phyloP scores from a whole-genome alignment of 2,329 filamentous ascomycete genomes.

The Karstenula rhodostoma region DNA sequence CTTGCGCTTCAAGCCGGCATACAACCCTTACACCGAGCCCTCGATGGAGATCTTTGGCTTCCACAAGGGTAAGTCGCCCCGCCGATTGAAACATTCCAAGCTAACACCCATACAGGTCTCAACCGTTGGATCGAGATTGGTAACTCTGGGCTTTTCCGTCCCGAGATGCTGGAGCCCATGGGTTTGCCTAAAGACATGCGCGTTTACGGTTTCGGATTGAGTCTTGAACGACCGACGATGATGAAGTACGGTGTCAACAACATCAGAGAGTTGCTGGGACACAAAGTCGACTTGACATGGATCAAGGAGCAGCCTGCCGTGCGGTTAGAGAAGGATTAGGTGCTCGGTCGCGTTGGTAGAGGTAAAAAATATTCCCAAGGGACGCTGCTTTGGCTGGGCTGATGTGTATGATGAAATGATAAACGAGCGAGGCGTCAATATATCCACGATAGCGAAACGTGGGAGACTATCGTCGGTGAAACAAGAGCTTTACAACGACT shows the following conservation, averaged over 20 bases:
- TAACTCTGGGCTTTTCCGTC: constrained; percentile 98
- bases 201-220: constrained; percentile 93
- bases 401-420: constrained; percentile 15
- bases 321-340: constrained; percentile 80
- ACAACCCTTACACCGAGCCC: constrained; percentile 82
- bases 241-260: constrained; percentile 85
- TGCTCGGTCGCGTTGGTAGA: background rate
- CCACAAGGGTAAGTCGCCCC: constrained; percentile 69
- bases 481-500: background rate
- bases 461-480: background rate
- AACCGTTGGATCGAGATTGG: constrained; percentile 86
- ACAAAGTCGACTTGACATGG: constrained; percentile 94
- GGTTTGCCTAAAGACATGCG: constrained; percentile 89
- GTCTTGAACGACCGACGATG: constrained; percentile 95
- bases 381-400: background rate
- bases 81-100: background rate
- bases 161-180: constrained; percentile 97
- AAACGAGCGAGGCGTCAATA: constrained; percentile 1
- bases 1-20: constrained; percentile 95
- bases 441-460: constrained; percentile 1
- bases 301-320: constrained; percentile 92
- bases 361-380: background rate
- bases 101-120: constrained; percentile 23
- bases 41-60: constrained; percentile 97
- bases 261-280: constrained; percentile 89